These are phyloP conservation scores for Firmiana major DNA, from an alignment of 345 rosid genomes.

Conservation along the genomic window DNA sequence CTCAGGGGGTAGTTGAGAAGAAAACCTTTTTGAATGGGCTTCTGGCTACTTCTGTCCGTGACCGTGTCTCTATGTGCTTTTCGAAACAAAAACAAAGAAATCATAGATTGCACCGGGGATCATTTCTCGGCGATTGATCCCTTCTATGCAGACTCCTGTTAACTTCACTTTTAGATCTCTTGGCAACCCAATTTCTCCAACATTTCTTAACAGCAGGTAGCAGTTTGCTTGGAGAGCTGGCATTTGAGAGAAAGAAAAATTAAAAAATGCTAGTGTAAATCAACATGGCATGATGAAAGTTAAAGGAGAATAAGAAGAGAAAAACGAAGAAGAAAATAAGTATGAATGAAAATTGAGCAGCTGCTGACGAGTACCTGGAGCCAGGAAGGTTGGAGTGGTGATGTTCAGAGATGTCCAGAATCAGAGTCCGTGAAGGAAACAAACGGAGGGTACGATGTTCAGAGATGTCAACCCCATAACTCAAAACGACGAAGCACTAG, in stretches of 20 bases:
- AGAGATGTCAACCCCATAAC: constrained; percentile 36
- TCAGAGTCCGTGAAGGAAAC: constrained; percentile 14
- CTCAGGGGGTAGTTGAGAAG: constrained; percentile 1
- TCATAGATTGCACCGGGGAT: background rate
- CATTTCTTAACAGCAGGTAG: background rate
- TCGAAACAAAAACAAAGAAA: background rate
- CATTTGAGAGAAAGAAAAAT: background rate
- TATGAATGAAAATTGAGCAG: background rate
- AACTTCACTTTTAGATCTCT: constrained; percentile 26
- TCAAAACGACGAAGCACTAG: background rate
- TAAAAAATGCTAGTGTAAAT: background rate
- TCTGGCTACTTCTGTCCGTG: background rate
- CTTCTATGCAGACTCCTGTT: background rate
- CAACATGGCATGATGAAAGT: no score
- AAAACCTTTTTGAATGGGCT: background rate
- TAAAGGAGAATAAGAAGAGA: background rate
- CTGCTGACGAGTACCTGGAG: constrained; percentile 6
- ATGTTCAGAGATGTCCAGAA: background rate
- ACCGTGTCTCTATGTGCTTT: background rate
- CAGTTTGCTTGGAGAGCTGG: constrained; percentile 17
- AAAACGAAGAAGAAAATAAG: background rate
- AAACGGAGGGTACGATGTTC: constrained; percentile 35
- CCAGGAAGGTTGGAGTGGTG: background rate
- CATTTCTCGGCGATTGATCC: background rate
- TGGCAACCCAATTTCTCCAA: constrained; percentile 5